A percentile compares a stretch with the other conserved stretches of the same genome.
phyloP scores from a whole-genome alignment of 768 basidiomycete genomes.

The Mycena maculata region DNA sequence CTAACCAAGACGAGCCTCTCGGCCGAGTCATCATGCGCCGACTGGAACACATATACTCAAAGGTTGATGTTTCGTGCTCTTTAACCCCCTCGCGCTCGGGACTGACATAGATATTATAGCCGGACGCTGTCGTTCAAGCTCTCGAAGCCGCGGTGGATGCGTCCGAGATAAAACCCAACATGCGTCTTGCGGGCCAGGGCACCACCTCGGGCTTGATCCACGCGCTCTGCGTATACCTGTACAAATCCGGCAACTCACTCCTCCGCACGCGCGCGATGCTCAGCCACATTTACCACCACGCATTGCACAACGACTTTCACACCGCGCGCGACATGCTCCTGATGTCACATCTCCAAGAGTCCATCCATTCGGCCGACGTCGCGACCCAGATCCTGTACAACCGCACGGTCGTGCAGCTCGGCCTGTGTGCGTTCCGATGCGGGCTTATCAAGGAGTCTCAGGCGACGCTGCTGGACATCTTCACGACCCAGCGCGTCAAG shows the following conservation, averaged over 20 bases:
- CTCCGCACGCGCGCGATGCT: conserved; percentile 97
- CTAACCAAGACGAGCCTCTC: conserved; percentile 79
- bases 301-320: conserved; percentile 95
- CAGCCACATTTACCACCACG: conserved; percentile 96
- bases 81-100: conserved; percentile 20
- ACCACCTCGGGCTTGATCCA: conserved; percentile 86
- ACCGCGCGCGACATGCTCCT: conserved; percentile 97
- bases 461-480: conserved; percentile 92
- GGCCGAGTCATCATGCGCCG: conserved; percentile 94
- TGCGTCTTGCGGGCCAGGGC: conserved; percentile 66
- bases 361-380: conserved; percentile 95
- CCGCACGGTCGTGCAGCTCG: conserved; percentile 96
- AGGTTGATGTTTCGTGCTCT: conserved; percentile 56
- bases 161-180: conserved; percentile 69
- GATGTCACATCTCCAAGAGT: conserved; percentile 99
- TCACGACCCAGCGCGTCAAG: conserved; percentile 95
- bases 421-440: conserved; percentile 95
- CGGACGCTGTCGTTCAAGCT: conserved; percentile 91
- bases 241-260: conserved; percentile 91
- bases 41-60: conserved; percentile 97
- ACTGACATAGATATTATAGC: conserved; percentile 60
- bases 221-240: conserved; percentile 89
- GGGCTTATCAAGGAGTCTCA: conserved; percentile 96
- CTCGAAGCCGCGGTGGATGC: conserved; percentile 78
- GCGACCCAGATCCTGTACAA: conserved; percentile 98